These are phyloP conservation scores for Tuber aestivum DNA, from an alignment of 495 filamentous ascomycete species.

Conservation along the genomic window DNA sequence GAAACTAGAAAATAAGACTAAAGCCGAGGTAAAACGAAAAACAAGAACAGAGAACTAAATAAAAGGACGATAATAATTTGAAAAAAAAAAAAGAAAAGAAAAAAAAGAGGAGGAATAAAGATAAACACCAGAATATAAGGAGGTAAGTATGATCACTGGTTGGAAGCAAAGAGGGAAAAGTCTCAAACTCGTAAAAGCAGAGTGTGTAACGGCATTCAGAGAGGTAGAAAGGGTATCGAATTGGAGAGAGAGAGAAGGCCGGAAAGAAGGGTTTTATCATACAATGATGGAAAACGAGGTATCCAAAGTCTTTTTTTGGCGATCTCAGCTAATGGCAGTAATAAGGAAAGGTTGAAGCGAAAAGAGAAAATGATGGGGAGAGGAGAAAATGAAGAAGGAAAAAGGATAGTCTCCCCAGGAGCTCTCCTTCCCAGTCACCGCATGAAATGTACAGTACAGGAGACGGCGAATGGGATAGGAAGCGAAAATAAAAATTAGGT, in stretches of 20 bases:
- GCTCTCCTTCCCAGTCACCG: constrained; percentile 8
- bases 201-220: background rate
- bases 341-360: constrained; percentile 26
- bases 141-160: background rate
- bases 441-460: constrained; percentile 22
- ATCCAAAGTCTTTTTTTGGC: constrained; percentile 15
- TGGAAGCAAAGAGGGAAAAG: background rate
- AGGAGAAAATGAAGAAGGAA: constrained; percentile 17
- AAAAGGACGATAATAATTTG: background rate
- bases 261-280: constrained; percentile 20
- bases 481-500: constrained; percentile 30
- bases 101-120: too few relatives aligned
- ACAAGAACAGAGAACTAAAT: background rate
- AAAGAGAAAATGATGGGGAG: constrained; percentile 18
- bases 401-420: constrained; percentile 13
- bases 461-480: constrained; percentile 24
- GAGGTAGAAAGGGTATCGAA: background rate
- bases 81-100: background rate
- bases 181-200: background rate
- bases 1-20: constrained; percentile 14
- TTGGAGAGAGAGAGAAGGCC: background rate
- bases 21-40: background rate
- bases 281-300: constrained; percentile 21
- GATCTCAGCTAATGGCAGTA: constrained; percentile 22
- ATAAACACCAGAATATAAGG: background rate